Base-by-base conservation (phyloP, 1,284 basidiomycete species). In the Porodaedalea pini region DNA sequence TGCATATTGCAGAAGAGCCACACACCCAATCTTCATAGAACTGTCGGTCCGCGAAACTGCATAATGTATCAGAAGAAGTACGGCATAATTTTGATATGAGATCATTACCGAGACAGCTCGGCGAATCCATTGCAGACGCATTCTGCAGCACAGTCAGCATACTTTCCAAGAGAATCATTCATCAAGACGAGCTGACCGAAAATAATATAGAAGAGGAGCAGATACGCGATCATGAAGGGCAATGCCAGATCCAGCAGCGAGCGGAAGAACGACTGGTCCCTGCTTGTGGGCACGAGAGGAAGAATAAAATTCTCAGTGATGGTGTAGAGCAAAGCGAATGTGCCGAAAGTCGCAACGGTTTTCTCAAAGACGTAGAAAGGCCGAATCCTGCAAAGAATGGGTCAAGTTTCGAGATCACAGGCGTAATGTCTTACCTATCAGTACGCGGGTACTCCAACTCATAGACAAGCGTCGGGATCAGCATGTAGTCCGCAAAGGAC, bases 111-210 rank as follows among this genome's bases (percentile, higher is more conserved):
- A 7, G 92, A 91, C 31, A 95, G 74, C 71, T 98, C 96, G 2
- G 94, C 94, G 69, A 98, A 98, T 8, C 79, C 93, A 67, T 97
- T 96, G 74, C 93, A 96, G 59, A 98, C 94, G 67, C 95, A 97
- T 70, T 95, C 93, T 87, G 70, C 4, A 36, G 68, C 5, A 37
- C 17, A 21, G 13, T 48, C 36, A 53, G n/a, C 37, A 37, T 25
- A 11, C 19, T 17, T 53, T 37, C 15, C 3, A 44, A 34, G 13
- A 39, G n/a, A 69, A 66, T 34, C 69, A 50, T 29, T 41, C 10
- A 45, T 29, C 6, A 54, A 36, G 40, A 19, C 36, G 19, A 40
- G 68, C 79, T 62, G 62, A 81, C 88, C 88, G 64, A 91, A 91
- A 61, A 92, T 90, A 60, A 92, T 85, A 67, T 86, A 92, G 74